Conservation (phyloP, 2,329 filamentous ascomycete species). For the Alternaria arbusti region DNA sequence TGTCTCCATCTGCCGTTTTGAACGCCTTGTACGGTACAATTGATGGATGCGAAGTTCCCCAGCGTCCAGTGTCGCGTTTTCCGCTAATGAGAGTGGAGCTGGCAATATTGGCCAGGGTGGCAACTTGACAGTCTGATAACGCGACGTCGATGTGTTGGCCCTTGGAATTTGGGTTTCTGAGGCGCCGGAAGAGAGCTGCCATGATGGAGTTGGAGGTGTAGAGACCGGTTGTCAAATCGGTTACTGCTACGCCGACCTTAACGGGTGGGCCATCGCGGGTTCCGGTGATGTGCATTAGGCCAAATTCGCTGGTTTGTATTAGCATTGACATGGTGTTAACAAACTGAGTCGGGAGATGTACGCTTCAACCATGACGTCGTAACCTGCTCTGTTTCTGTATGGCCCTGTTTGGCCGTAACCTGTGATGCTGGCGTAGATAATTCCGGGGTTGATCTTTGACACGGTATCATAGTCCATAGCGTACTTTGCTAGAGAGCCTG, state of each 20-base stretch:
- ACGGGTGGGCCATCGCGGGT: slow-evolving; percentile 86
- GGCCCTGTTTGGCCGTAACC: slow-evolving; percentile 96
- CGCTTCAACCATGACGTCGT: slow-evolving; percentile 99
- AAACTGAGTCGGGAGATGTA: slow-evolving; percentile 33
- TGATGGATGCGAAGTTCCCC: slow-evolving; percentile 97
- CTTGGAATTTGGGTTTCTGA: slow-evolving; percentile 67
- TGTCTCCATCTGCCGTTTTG: slow-evolving; percentile 67
- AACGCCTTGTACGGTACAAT: slow-evolving; percentile 95
- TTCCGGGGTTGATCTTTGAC: slow-evolving; percentile 77
- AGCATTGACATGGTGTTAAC: slow-evolving; percentile 6
- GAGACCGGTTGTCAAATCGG: slow-evolving; percentile 90
- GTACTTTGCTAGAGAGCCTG: slow-evolving; percentile 88
- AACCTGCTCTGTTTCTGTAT: slow-evolving; percentile 84
- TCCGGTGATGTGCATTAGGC: slow-evolving; percentile 98
- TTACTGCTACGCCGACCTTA: slow-evolving; percentile 97
- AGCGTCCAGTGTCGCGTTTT: slow-evolving; percentile 83
- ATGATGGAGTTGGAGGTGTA: slow-evolving; percentile 97
- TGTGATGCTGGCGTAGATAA: slow-evolving; percentile 96
- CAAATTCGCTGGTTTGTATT: slow-evolving; percentile 70
- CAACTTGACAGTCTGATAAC: slow-evolving; percentile 92
- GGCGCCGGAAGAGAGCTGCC: slow-evolving; percentile 83
- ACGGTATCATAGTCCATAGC: slow-evolving; percentile 85
- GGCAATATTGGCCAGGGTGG: slow-evolving; percentile 92
- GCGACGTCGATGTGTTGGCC: slow-evolving; percentile 94
- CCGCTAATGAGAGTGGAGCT: slow-evolving; percentile 90